Percentiles rank a stretch among this genome's conserved stretches.
These are phyloP conservation scores for Reutealis trisperma DNA, from an alignment of 345 rosid genomes.

Conservation along the genomic window DNA sequence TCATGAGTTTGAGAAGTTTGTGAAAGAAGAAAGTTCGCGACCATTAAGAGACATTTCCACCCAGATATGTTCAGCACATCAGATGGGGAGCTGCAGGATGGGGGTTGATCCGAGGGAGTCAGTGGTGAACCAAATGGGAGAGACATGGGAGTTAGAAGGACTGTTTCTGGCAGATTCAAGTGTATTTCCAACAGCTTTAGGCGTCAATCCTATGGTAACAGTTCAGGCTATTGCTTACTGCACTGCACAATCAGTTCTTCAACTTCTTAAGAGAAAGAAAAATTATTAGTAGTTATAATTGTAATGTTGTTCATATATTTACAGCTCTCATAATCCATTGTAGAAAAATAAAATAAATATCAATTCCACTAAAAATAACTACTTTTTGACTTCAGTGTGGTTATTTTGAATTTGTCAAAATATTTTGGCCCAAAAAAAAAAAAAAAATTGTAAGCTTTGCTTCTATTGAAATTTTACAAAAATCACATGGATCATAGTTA, in stretches of 20 bases:
- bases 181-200: conserved; percentile 85
- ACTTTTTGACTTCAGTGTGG: too few relatives aligned
- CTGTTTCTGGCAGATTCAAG: conserved; percentile 75
- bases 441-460: too few relatives aligned
- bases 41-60: conserved; percentile 44
- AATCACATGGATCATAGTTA: too few relatives aligned
- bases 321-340: background rate
- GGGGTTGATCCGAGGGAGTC: conserved; percentile 58
- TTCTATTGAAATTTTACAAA: too few relatives aligned
- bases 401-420: too few relatives aligned
- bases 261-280: conserved; percentile 37
- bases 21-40: conserved; percentile 64
- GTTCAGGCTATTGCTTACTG: conserved; percentile 84
- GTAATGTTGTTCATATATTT: background rate
- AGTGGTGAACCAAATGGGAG: conserved; percentile 69
- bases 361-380: too few relatives aligned
- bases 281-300: background rate
- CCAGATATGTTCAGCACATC: conserved; percentile 75
- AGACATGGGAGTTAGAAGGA: conserved; percentile 81
- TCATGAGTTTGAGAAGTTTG: conserved; percentile 51
- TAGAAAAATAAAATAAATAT: background rate
- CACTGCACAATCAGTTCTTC: conserved; percentile 60
- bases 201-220: conserved; percentile 87
- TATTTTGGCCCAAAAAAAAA: too few relatives aligned
- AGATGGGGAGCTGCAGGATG: conserved; percentile 94